Base-by-base conservation (phyloP, 1,284 basidiomycete species). In the Leccinum discolor region DNA sequence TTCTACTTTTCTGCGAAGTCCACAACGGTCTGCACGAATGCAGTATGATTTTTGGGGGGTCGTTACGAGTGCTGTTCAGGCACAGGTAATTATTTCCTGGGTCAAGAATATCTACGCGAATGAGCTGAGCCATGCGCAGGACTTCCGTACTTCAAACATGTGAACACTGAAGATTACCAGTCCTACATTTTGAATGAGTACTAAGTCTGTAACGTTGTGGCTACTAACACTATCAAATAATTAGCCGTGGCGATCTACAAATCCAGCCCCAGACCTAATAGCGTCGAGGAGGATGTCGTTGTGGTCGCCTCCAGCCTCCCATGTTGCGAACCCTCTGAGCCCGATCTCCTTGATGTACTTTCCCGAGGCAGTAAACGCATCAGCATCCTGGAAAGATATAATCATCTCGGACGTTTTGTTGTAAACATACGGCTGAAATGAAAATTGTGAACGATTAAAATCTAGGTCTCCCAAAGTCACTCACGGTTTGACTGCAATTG, bases 301-400 rank as follows among this genome's bases (percentile, higher is more conserved):
- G 8, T 82, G 69, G 62, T 88, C 86, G 14, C 85, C 85, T 57
- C 82, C 86, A 61, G 83, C 81, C 72, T 88, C 83, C 84, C 85
- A 87, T 74, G 85, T 82, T 4, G 84, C 76, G 69, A 87, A 87
- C 3, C 86, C 86, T 64, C 77, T 78, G 14, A 87, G 73, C 10
- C 80, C 79, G 8, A 69, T 74, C 7, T 75, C 68, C 66, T 78
- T 77, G 70, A 88, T 84, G 73, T 80, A 87, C 2, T 74, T 69
- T 8, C 86, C 88, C 75, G 89, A 89, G 44, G 82, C 84, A 29
- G 80, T 71, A 69, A 88, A 88, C 0, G 87, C 83, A 70, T 69
- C 65, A n/a, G 79, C 72, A 64, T 80, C 71, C 64, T 80, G 77
- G 59, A 73, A 80, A 1, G 77, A 75, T 18, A 80, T 69, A 76